Evolutionary conservation across 163 green algal species (phyloP), one percentile per base, ranked within the genome.

Genomic region (Chlamydomonas reinhardtii): DNA sequence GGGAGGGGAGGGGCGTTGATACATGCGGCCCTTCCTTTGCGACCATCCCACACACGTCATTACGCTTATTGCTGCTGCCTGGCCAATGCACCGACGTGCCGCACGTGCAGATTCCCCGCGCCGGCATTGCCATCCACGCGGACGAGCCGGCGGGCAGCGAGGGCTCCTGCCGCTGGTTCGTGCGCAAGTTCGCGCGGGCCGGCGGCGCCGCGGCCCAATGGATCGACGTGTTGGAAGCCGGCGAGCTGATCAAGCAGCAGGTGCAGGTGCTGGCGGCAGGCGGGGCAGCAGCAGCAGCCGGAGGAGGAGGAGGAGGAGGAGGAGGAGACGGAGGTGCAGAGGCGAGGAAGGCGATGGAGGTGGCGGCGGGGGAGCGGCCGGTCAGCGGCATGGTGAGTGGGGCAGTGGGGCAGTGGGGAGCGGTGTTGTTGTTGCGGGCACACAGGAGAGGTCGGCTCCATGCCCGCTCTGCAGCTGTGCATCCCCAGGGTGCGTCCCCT

Each of bases 341-440:
- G 71, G 37, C 29, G 17, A 2, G 19, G 68, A 2, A 16, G 32
- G 32, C 29, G 32, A n/a, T 19, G 32, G 25, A 16, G 32, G 68
- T 31, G 25, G 68, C 15, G 32, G 68, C 15, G 32, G 31, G 68
- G 34, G 68, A 74, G 68, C 32, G 68, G 32, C 19, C 17, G 32
- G 35, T 75, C 11, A 75, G 70, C 34, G 70, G 70, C 70, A 75
- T 75, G 20, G 70, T 75, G 70, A 35, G 70, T 59, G 12, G 32
- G 11, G 31, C 31, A 25, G 2, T 14, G 5, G 32, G 31, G 66
- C 5, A 48, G 5, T 56, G 48, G 48, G 48, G 48, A 56, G 9
- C 48, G 48, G 5, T 56, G 48, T 56, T 6, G 43, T 6, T 6
- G 43, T 54, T 6, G 8, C 8, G 43, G 43, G 43, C 8, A 54